Percentiles rank a stretch among this genome's conserved stretches.
Conservation (phyloP, 73 alveolate species). For the Tetrahymena borealis region DNA sequence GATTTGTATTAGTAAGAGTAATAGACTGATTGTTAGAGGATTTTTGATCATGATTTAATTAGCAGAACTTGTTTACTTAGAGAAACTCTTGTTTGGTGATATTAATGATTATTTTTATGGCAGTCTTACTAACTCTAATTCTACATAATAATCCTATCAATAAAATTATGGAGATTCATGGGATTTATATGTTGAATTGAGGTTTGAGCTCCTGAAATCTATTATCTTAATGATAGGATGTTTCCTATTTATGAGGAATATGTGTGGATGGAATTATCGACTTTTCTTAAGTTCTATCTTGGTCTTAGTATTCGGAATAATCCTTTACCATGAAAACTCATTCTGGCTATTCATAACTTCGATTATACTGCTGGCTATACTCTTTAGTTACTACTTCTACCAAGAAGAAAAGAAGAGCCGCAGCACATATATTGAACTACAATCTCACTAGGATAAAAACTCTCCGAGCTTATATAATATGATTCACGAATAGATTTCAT, state of each 20-base stretch:
- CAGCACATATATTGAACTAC: not conserved
- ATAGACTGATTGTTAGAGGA: not conserved
- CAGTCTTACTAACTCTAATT: not conserved
- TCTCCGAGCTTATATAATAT: not conserved
- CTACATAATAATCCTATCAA: not conserved
- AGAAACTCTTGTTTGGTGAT: not conserved
- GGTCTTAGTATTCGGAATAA: not conserved
- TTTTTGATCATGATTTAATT: not conserved
- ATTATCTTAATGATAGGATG: not conserved
- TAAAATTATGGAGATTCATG: not conserved
- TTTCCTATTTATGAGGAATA: not conserved
- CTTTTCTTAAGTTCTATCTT: not conserved
- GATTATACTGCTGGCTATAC: not conserved
- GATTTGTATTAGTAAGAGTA: not conserved
- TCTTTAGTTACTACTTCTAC: not conserved
- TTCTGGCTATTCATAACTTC: not conserved
- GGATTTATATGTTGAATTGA: not conserved
- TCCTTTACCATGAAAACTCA: not conserved
- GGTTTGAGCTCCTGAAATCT: not conserved
- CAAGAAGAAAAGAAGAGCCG: not conserved
- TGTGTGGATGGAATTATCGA: not conserved
- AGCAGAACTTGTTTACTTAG: not conserved
- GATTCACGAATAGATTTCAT: not conserved
- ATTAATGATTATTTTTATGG: not conserved
- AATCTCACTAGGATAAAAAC: not conserved